Conservation (phyloP, 169 alveolate species). For the Cryptosporidium meleagridis region DNA sequence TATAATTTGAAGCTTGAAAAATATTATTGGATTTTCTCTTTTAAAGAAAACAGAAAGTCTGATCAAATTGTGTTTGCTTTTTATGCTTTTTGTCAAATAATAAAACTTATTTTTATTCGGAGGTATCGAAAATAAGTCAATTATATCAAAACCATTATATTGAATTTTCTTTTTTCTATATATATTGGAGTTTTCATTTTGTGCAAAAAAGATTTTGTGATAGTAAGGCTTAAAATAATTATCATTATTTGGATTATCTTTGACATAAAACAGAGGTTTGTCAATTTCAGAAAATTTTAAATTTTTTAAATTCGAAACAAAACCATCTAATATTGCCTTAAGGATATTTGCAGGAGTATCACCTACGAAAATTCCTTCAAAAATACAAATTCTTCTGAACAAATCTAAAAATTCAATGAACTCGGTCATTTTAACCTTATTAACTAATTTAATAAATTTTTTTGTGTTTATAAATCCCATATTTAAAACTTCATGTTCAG, state of each 20-base stretch:
- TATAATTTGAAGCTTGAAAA: constrained; percentile 22
- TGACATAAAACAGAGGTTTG: constrained; percentile 24
- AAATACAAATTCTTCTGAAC: constrained; percentile 6
- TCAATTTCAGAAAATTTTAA: not conserved
- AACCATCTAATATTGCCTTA: not conserved
- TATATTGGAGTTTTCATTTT: not conserved
- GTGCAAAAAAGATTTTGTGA: constrained; percentile 14
- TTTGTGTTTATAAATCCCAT: not conserved
- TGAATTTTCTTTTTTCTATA: not conserved
- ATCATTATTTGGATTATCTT: constrained; percentile 24
- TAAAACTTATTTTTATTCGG: constrained; percentile 28
- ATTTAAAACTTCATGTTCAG: constrained; percentile 7
- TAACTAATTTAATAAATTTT: not conserved
- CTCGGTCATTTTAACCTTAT: not conserved
- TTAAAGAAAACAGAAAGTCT: constrained; percentile 34
- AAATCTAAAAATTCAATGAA: not conserved
- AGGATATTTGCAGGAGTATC: not conserved
- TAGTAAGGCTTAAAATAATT: constrained; percentile 19
- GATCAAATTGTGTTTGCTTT: constrained; percentile 8
- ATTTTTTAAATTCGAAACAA: constrained; percentile 1
- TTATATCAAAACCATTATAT: constrained; percentile 21
- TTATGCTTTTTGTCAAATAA: not conserved
- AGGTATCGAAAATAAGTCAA: constrained; percentile 61
- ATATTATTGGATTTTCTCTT: constrained; percentile 20
- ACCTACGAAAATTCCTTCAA: constrained; percentile 56